Conservation (phyloP, 2,329 filamentous ascomycete genomes). For the Colletotrichum echinochloae region DNA sequence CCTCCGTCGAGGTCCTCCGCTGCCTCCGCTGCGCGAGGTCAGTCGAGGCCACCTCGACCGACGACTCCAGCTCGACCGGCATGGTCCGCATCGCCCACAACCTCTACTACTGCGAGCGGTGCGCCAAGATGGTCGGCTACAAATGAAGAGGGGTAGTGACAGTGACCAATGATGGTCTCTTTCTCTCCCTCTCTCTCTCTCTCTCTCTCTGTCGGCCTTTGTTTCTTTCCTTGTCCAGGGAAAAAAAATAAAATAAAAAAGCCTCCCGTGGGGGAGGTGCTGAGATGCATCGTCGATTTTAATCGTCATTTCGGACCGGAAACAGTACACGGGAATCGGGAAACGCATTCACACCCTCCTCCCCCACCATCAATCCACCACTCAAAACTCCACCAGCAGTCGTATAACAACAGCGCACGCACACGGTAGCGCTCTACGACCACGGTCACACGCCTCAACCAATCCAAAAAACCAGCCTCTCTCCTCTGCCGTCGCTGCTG, state of each 20-base stretch:
- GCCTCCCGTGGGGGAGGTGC: no score
- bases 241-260: no score
- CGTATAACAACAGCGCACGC: not conserved
- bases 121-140: conserved; percentile 73
- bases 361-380: not conserved
- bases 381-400: not conserved
- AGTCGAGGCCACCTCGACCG: conserved; percentile 71
- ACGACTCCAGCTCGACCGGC: conserved; percentile 67
- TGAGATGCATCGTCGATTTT: conserved; percentile 6
- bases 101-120: conserved; percentile 75
- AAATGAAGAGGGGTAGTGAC: conserved; percentile 63
- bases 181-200: not conserved
- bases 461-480: not conserved
- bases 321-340: not conserved
- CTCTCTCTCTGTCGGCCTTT: no score
- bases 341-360: not conserved
- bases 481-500: not conserved
- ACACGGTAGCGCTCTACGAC: not conserved
- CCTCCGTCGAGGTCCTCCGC: conserved; percentile 69
- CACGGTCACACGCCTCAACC: not conserved
- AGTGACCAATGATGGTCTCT: no score
- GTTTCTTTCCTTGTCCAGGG: no score
- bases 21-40: conserved; percentile 72
- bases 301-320: not conserved
- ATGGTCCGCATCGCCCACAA: conserved; percentile 75